A percentile compares a stretch with the other conserved stretches of the same genome.
Conservation (phyloP, 2,329 filamentous ascomycete species). For the Nothophaeocryptopus gaeumannii region DNA sequence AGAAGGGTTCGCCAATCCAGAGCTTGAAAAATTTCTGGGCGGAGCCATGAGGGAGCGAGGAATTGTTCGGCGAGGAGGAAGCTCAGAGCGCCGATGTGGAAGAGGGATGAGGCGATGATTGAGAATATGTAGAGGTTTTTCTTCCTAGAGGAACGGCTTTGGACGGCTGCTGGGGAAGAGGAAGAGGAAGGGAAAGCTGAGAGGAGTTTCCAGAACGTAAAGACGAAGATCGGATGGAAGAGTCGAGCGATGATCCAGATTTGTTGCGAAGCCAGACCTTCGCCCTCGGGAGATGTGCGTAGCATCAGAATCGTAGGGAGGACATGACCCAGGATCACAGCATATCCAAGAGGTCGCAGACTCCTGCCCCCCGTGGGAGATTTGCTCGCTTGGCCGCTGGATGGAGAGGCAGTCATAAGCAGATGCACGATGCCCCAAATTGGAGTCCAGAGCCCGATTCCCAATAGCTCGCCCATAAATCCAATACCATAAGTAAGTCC, state of each 20-base stretch:
- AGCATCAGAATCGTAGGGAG: constrained; percentile 24
- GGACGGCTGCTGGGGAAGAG: no score
- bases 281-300: constrained; percentile 15
- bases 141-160: no score
- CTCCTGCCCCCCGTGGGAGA: no score
- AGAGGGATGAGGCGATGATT: constrained; percentile 23
- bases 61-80: constrained; percentile 13
- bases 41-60: constrained; percentile 18
- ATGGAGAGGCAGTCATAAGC: constrained; percentile 11
- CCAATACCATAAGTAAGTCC: constrained; percentile 20
- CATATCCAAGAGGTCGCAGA: constrained; percentile 20
- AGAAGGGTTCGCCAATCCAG: constrained; percentile 13
- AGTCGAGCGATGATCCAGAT: constrained; percentile 24
- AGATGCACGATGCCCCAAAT: constrained; percentile 24
- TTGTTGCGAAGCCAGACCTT: constrained; percentile 20
- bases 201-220: constrained; percentile 12
- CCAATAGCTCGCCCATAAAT: constrained; percentile 23
- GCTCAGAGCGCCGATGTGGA: constrained; percentile 20
- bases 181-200: neutral
- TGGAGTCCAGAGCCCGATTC: constrained; percentile 23
- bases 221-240: constrained; percentile 24
- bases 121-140: constrained; percentile 22
- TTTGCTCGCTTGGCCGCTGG: neutral
- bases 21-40: constrained; percentile 12
- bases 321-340: constrained; percentile 21